Evolutionary conservation across 345 rosid genomes (phyloP), one percentile per base, ranked within the genome.

Genomic region (Crucihimalaya himalaica): DNA sequence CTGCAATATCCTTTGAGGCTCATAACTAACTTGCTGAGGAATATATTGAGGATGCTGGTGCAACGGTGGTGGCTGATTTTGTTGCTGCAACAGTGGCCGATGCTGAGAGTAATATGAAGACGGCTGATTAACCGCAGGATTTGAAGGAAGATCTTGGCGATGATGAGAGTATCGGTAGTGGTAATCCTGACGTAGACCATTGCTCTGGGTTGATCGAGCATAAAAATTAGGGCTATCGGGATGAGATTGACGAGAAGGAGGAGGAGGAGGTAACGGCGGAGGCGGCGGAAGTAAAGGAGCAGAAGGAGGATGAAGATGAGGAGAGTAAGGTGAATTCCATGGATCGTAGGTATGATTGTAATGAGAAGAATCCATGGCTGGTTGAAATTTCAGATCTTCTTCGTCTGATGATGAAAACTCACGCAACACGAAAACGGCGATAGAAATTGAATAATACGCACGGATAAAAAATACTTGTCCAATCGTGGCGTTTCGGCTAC

Each of bases 361-460:
- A 54, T 65, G 81, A 14, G 85, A 76, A 70, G 85, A 85, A 80
- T 83, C 87, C 91, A 87, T 86, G 39, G 68, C 15, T 42, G 76
- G 31, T 23, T 46, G 19, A n/a, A 28, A 42, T 18, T 72, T 32
- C 66, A 46, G 50, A 45, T 70, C 59, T 29, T 59, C 56, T 40
- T 68, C 45, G 27, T 23, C 50, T 45, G 47, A 1, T 14, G 67
- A 20, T 31, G 34, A 31, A 2, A 54, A 55, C 70, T 43, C 48
- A 46, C 59, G 58, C 4, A 23, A 32, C 64, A 66, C 67, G 66
- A 65, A 13, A 11, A 58, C 73, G 67, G 60, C 73, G 72, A 42
- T 42, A 42, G 39, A 5, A 10, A 35, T 40, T 45, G 57, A 32
- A 56, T 21, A 11, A 5, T 27, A 31, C 29, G 11, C 56, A 55